Evolutionary conservation across 129 eudicot species (phyloP).

Genomic region (Solidago caesia): DNA sequence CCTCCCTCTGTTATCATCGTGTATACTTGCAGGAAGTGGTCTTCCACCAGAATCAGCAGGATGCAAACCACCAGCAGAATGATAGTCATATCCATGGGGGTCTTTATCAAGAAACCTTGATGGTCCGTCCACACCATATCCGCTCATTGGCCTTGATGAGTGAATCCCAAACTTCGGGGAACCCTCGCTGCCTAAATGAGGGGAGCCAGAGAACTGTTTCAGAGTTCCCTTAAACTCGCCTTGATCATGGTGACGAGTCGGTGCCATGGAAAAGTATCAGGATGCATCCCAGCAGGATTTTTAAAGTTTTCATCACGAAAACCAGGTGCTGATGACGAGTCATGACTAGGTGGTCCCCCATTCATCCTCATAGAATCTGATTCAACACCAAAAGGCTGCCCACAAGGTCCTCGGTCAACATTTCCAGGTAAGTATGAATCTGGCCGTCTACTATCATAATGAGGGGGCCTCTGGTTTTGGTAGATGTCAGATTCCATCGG

Average conservation of each 20-base stretch:
- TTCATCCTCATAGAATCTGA: constrained; percentile 37
- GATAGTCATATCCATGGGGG: constrained; percentile 44
- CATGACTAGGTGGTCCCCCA: constrained; percentile 45
- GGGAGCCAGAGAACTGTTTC: constrained; percentile 45
- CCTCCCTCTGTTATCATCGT: constrained; percentile 47
- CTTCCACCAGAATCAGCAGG: constrained; percentile 45
- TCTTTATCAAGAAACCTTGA: constrained; percentile 51
- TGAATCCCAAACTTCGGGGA: constrained; percentile 37
- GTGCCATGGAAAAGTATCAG: constrained; percentile 35
- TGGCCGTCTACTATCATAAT: constrained; percentile 39
- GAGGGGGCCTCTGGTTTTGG: constrained; percentile 46
- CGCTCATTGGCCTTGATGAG: constrained; percentile 38
- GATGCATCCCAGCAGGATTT: constrained; percentile 29
- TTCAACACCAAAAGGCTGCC: constrained; percentile 44
- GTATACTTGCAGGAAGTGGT: constrained; percentile 34
- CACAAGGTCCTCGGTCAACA: constrained; percentile 48
- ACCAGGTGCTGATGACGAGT: constrained; percentile 37
- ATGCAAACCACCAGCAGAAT: constrained; percentile 41
- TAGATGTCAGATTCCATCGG: constrained; percentile 46
- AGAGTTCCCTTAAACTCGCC: constrained; percentile 39
- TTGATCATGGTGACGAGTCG: constrained; percentile 37
- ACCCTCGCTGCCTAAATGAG: constrained; percentile 39
- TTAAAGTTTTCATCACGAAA: constrained; percentile 50
- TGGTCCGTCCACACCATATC: constrained; percentile 38
- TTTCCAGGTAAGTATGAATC: constrained; percentile 45